These are phyloP conservation scores for Ogataea naganishii DNA, from an alignment of 805 yeast species.

Conservation along the genomic window DNA sequence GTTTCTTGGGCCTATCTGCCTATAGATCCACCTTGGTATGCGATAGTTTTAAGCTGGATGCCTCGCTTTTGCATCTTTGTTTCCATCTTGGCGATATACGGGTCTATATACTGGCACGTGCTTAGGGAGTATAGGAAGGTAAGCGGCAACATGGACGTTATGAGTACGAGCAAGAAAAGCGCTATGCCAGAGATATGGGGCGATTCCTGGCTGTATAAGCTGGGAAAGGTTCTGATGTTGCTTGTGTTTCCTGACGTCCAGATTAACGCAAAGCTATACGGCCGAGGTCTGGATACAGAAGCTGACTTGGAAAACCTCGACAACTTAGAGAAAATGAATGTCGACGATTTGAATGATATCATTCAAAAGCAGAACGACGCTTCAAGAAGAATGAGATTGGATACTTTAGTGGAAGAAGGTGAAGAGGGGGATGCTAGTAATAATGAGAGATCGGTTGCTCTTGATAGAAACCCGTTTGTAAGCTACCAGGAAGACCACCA, in stretches of 20 bases:
- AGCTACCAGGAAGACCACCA: slow-evolving; percentile 2
- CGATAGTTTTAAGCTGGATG: slow-evolving; percentile 70
- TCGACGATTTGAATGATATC: slow-evolving; percentile 7
- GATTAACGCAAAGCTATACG: slow-evolving; percentile 20
- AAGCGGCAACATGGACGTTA: slow-evolving; percentile 29
- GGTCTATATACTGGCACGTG: slow-evolving; percentile 66
- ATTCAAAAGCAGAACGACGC: neutral
- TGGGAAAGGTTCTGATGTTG: slow-evolving; percentile 18
- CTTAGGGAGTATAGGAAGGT: slow-evolving; percentile 49
- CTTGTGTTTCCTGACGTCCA: slow-evolving; percentile 23
- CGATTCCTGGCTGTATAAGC: slow-evolving; percentile 23
- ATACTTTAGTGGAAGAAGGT: neutral
- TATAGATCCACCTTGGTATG: slow-evolving; percentile 61
- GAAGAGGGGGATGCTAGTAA: too few species aligned
- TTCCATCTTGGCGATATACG: slow-evolving; percentile 54
- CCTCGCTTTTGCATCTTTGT: slow-evolving; percentile 66
- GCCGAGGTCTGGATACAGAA: slow-evolving; percentile 16
- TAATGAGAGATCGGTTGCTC: too few species aligned
- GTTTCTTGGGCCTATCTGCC: slow-evolving; percentile 80
- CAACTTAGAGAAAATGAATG: slow-evolving; percentile 1
- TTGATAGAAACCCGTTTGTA: too few species aligned
- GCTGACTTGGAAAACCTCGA: slow-evolving; percentile 18
- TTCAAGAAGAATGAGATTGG: slow-evolving; percentile 1
- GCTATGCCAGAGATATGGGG: slow-evolving; percentile 14
- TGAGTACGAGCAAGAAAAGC: slow-evolving; percentile 6